phyloP scores from a whole-genome alignment of 83 land plant genomes.

The Picea abies region DNA sequence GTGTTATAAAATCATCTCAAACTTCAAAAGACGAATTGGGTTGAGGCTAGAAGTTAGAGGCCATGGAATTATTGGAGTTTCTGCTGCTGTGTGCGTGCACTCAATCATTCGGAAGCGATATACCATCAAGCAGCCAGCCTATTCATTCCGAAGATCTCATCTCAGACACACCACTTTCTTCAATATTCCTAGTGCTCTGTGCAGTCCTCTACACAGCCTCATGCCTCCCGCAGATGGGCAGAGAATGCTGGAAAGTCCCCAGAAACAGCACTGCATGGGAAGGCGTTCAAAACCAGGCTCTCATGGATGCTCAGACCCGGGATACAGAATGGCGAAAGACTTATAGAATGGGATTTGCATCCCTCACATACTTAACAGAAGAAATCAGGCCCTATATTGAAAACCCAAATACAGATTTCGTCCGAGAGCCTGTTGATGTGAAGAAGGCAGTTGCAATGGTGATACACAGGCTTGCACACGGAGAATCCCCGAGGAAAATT shows the following conservation, averaged over 20 bases:
- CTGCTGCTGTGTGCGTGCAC: background rate
- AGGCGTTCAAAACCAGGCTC: background rate
- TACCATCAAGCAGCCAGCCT: background rate
- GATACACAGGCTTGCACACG: constrained; percentile 20
- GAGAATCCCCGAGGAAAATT: constrained; percentile 14
- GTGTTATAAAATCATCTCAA: too few relatives aligned
- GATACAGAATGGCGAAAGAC: constrained; percentile 17
- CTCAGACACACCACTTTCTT: constrained; percentile 5
- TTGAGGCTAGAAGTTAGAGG: too few relatives aligned
- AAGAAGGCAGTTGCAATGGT: constrained; percentile 32
- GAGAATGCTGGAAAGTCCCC: constrained; percentile 17
- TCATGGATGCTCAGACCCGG: background rate
- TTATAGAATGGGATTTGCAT: constrained; percentile 23
- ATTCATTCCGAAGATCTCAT: background rate
- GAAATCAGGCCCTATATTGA: constrained; percentile 19
- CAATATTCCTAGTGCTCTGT: constrained; percentile 17
- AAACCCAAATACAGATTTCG: constrained; percentile 3
- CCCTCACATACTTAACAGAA: constrained; percentile 14
- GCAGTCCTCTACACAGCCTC: constrained; percentile 2
- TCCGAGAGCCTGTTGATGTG: constrained; percentile 25
- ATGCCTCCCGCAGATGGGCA: constrained; percentile 8
- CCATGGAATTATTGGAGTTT: background rate
- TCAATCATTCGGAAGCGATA: constrained; percentile 7
- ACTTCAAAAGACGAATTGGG: too few relatives aligned
- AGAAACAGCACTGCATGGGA: constrained; percentile 16